phyloP scores from a whole-genome alignment of 2,329 filamentous ascomycete species.

The Ilyonectria robusta region DNA sequence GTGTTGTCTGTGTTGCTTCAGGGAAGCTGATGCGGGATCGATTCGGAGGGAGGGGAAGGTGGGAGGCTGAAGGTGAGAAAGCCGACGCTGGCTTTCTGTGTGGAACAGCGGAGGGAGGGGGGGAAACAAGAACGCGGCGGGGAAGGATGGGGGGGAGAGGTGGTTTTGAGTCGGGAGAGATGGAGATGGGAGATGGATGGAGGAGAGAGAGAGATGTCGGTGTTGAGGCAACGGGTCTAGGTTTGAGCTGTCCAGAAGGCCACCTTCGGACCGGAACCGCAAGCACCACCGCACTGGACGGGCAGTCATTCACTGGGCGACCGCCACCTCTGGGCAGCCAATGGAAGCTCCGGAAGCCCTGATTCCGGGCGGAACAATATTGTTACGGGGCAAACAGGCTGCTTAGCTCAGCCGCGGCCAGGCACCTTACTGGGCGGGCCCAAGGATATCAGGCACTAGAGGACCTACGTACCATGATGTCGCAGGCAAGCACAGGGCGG shows the following conservation, averaged over 20 bases:
- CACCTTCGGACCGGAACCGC: conserved; percentile 46
- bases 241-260: conserved; percentile 48
- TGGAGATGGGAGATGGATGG: conserved; percentile 27
- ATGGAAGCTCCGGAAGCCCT: conserved; percentile 51
- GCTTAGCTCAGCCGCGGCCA: conserved; percentile 46
- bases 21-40: conserved; percentile 45
- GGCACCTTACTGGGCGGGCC: conserved; percentile 32
- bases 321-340: conserved; percentile 48
- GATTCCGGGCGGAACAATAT: conserved; percentile 54
- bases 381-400: conserved; percentile 45
- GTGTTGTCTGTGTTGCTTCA: conserved; percentile 58
- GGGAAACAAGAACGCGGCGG: conserved; percentile 19
- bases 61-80: conserved; percentile 37
- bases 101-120: conserved; percentile 21
- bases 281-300: conserved; percentile 32
- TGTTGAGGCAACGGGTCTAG: conserved; percentile 41
- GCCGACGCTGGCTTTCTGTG: conserved; percentile 37
- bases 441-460: conserved; percentile 23
- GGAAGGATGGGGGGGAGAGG: conserved; percentile 22
- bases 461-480: conserved; percentile 41
- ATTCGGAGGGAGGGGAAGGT: conserved; percentile 40
- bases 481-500: conserved; percentile 31
- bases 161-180: conserved; percentile 25
- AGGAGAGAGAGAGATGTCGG: conserved; percentile 25
- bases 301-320: conserved; percentile 47